phyloP scores from a whole-genome alignment of 2,329 filamentous ascomycete species.

The Sporothrix protearum region DNA sequence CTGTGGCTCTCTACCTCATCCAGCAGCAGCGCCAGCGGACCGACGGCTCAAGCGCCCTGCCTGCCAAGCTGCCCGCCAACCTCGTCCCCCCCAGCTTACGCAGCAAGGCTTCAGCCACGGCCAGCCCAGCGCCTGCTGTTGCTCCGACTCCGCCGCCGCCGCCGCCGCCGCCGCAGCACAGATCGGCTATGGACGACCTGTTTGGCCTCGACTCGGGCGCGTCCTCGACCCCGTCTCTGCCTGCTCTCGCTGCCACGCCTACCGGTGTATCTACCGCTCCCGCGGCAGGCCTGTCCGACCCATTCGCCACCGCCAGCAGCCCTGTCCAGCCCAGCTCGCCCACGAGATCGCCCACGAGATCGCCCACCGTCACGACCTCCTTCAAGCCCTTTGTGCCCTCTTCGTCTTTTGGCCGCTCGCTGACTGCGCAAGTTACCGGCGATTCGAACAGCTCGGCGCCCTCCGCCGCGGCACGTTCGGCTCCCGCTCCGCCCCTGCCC shows the following conservation, averaged over 20 bases:
- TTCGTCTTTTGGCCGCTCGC: constrained; percentile 82
- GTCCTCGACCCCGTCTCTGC: constrained; percentile 44
- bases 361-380: constrained; percentile 45
- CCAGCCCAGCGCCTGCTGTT: constrained; percentile 44
- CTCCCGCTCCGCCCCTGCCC: background rate
- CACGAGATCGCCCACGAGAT: constrained; percentile 52
- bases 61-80: constrained; percentile 72
- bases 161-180: constrained; percentile 39
- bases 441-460: constrained; percentile 48
- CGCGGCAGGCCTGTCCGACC: constrained; percentile 60
- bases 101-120: constrained; percentile 51
- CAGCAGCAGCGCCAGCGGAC: constrained; percentile 77
- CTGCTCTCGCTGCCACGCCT: constrained; percentile 21
- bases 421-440: constrained; percentile 74
- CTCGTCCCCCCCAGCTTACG: constrained; percentile 86
- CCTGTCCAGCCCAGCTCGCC: constrained; percentile 52
- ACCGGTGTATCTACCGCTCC: constrained; percentile 41
- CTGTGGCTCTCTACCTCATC: constrained; percentile 96
- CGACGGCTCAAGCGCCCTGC: constrained; percentile 59
- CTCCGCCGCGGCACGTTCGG: constrained; percentile 39
- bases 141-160: constrained; percentile 38
- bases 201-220: constrained; percentile 79
- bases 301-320: constrained; percentile 54
- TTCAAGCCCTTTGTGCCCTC: constrained; percentile 93
- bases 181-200: constrained; percentile 83